These are phyloP conservation scores for Melampsora americana DNA, from an alignment of 1,284 basidiomycete genomes.

Conservation along the genomic window DNA sequence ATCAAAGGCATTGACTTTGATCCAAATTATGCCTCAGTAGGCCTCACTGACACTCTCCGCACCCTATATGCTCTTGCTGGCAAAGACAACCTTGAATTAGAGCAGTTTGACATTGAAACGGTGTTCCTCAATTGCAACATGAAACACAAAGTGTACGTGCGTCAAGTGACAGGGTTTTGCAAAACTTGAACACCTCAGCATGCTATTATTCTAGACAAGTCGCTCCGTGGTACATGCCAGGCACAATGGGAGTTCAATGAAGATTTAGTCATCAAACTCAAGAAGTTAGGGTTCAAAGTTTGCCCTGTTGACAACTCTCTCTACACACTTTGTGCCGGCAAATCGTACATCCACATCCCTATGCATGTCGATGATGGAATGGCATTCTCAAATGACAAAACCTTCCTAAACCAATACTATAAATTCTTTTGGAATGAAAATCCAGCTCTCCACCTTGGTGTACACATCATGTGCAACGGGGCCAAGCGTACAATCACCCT, in stretches of 20 bases:
- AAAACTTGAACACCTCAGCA: neutral
- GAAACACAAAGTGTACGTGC: neutral
- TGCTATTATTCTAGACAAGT: neutral
- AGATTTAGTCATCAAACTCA: neutral
- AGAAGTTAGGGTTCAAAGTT: too few species aligned
- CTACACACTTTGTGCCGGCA: neutral
- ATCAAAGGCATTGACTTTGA: neutral
- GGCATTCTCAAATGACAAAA: neutral
- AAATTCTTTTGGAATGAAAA: neutral
- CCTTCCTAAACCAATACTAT: neutral
- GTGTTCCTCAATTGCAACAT: neutral
- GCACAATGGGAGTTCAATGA: neutral
- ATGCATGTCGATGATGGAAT: neutral
- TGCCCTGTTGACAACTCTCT: too few species aligned
- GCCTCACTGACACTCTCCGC: neutral
- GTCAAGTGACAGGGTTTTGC: neutral
- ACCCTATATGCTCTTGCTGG: neutral
- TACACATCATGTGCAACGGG: neutral
- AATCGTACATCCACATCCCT: neutral
- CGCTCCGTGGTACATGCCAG: too few species aligned
- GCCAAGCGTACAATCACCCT: too few species aligned
- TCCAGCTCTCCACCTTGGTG: neutral
- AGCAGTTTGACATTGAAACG: conserved; percentile 2
- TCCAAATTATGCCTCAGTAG: neutral
- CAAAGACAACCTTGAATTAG: neutral